phyloP scores from a whole-genome alignment of 768 basidiomycete genomes.

The Suillus plorans region DNA sequence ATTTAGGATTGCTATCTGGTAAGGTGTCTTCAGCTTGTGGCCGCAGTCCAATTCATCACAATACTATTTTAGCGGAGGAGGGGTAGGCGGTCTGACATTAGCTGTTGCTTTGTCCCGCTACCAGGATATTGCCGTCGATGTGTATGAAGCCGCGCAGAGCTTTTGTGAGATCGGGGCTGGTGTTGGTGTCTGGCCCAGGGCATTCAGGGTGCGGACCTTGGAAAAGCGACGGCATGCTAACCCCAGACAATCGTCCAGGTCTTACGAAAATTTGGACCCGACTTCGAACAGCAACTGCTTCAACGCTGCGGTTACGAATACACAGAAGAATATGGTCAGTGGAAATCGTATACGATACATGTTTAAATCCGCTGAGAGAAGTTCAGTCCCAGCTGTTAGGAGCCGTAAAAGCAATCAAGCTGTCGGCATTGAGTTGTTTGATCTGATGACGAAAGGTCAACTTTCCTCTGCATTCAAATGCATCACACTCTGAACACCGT shows the following conservation, averaged over 20 bases:
- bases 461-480: not conserved
- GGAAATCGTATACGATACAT: not conserved
- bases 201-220: slow-evolving; percentile 21
- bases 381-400: slow-evolving; percentile 49
- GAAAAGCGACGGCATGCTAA: not conserved
- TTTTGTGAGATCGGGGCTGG: slow-evolving; percentile 60
- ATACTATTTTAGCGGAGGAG: slow-evolving; percentile 35
- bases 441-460: slow-evolving; percentile 59
- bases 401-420: slow-evolving; percentile 64
- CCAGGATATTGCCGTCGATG: slow-evolving; percentile 52
- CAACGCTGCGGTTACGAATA: slow-evolving; percentile 17
- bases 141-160: slow-evolving; percentile 52
- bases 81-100: slow-evolving; percentile 40
- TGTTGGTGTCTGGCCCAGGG: slow-evolving; percentile 47
- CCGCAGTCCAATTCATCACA: not conserved
- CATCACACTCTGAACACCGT: slow-evolving; percentile 1
- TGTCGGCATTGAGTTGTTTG: slow-evolving; percentile 52
- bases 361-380: slow-evolving; percentile 1
- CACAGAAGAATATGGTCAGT: slow-evolving; percentile 25
- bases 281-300: slow-evolving; percentile 18
- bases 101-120: slow-evolving; percentile 37
- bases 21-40: not conserved
- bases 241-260: slow-evolving; percentile 15
- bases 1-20: slow-evolving; percentile 31
- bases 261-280: slow-evolving; percentile 19